phyloP scores from a whole-genome alignment of 1,284 basidiomycete species.

The Xerocomus amazonicus region DNA sequence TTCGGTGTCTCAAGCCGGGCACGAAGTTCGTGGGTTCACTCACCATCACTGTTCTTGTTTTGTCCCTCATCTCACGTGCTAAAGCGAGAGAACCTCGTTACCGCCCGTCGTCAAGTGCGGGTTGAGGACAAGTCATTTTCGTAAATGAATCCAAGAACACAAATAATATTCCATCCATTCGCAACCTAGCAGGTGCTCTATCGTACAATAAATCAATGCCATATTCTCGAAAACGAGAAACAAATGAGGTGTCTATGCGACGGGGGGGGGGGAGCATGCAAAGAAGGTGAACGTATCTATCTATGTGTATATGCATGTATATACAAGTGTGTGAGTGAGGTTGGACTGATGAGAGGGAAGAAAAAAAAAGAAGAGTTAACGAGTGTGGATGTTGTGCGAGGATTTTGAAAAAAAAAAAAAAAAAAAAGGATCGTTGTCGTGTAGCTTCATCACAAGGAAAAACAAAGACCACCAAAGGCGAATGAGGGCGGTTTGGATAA shows the following conservation, averaged over 20 bases:
- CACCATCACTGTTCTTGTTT: background rate
- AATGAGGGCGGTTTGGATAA: constrained; percentile 3
- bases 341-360: constrained; percentile 13
- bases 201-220: constrained; percentile 37
- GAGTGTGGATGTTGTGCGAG: constrained; percentile 27
- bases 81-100: constrained; percentile 14
- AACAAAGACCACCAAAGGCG: constrained; percentile 2
- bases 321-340: constrained; percentile 35
- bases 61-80: background rate
- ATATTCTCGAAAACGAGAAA: constrained; percentile 22
- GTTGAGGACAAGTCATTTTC: background rate
- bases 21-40: background rate
- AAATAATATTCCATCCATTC: constrained; percentile 35
- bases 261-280: constrained; percentile 23
- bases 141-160: constrained; percentile 23
- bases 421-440: constrained; percentile 25
- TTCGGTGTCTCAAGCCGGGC: background rate
- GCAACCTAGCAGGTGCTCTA: constrained; percentile 18
- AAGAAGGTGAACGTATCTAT: constrained; percentile 25
- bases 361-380: constrained; percentile 10
- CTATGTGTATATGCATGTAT: constrained; percentile 40
- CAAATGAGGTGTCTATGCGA: constrained; percentile 25
- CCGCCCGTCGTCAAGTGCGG: constrained; percentile 14
- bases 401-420: constrained; percentile 11
- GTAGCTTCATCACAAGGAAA: constrained; percentile 11